These are phyloP conservation scores for Suillus decipiens DNA, from an alignment of 768 basidiomycete species.

Conservation along the genomic window DNA sequence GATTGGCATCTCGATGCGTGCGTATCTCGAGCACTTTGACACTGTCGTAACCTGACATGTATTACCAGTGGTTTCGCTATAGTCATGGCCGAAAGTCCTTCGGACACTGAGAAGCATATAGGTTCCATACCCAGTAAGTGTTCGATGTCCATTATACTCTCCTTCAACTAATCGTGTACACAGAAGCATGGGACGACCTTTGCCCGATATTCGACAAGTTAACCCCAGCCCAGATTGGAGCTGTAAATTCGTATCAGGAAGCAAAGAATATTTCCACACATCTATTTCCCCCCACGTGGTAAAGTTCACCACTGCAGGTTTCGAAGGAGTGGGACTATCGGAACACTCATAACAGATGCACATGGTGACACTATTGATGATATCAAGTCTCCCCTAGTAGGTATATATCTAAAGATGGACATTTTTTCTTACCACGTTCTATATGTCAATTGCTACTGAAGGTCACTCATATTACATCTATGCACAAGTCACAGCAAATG, in stretches of 20 bases:
- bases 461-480: background rate
- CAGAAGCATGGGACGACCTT: conserved; percentile 28
- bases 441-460: background rate
- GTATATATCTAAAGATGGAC: background rate
- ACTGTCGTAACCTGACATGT: conserved; percentile 1
- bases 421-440: background rate
- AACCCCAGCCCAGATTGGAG: conserved; percentile 24
- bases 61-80: conserved; percentile 6
- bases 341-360: background rate
- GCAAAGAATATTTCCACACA: conserved; percentile 20
- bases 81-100: conserved; percentile 10
- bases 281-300: no score
- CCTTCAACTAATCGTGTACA: background rate
- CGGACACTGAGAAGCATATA: conserved; percentile 1
- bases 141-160: background rate
- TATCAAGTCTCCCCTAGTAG: background rate
- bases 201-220: conserved; percentile 28
- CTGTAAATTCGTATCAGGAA: conserved; percentile 17
- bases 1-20: conserved; percentile 52
- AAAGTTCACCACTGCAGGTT: no score
- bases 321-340: background rate
- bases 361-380: background rate
- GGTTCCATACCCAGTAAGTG: background rate
- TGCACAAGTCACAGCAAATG: background rate
- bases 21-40: conserved; percentile 13